Evolutionary conservation across 768 basidiomycete species (phyloP).

Genomic region (Kondoa malvinella): DNA sequence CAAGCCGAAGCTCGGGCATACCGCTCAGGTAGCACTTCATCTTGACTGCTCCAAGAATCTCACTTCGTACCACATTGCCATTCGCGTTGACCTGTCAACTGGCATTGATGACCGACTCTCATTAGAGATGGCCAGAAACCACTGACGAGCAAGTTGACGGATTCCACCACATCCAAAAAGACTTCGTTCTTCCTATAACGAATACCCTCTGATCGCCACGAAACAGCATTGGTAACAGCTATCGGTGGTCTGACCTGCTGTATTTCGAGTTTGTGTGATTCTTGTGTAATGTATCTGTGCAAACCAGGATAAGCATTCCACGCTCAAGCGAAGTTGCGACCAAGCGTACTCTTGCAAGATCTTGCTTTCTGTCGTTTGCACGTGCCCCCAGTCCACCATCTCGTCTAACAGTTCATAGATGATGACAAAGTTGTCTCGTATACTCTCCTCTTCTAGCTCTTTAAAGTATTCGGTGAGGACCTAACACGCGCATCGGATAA

Average conservation of each 20-base stretch:
- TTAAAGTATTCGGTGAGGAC: slow-evolving; percentile 98
- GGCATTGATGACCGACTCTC: background rate
- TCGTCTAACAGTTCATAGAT: slow-evolving; percentile 75
- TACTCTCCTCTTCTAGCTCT: slow-evolving; percentile 96
- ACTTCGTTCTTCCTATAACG: slow-evolving; percentile 97
- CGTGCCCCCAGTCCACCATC: slow-evolving; percentile 99
- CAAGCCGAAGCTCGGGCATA: slow-evolving; percentile 94
- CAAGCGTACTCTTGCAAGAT: slow-evolving; percentile 73
- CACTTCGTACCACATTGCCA: slow-evolving; percentile 89
- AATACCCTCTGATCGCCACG: slow-evolving; percentile 95
- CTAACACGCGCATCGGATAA: slow-evolving; percentile 31
- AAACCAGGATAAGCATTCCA: background rate
- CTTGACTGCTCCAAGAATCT: slow-evolving; percentile 95
- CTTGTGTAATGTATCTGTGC: slow-evolving; percentile 84
- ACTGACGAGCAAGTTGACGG: slow-evolving; percentile 80
- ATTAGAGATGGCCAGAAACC: background rate
- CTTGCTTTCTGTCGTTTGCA: slow-evolving; percentile 98
- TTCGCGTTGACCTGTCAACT: slow-evolving; percentile 72
- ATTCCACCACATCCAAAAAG: slow-evolving; percentile 94
- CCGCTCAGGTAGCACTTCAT: slow-evolving; percentile 99
- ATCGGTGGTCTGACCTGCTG: slow-evolving; percentile 62
- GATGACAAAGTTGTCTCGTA: slow-evolving; percentile 97
- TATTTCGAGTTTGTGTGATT: slow-evolving; percentile 88
- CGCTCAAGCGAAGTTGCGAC: background rate
- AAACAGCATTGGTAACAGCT: slow-evolving; percentile 95